These are phyloP conservation scores for Phytopythium helicoides DNA, from an alignment of 352 stramenopile species.

Conservation along the genomic window DNA sequence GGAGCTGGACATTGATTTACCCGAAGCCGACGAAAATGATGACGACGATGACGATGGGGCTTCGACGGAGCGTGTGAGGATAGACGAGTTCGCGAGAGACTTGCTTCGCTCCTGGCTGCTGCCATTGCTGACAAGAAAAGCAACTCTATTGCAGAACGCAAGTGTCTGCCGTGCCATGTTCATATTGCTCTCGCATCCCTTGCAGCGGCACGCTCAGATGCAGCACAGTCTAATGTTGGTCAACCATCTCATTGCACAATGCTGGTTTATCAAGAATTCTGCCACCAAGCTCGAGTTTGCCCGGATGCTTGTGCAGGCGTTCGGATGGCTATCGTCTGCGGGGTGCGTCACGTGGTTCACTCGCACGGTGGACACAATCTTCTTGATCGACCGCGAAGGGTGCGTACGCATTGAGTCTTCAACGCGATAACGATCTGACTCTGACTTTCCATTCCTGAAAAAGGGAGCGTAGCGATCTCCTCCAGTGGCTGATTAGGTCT, in stretches of 20 bases:
- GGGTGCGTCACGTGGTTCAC: slow-evolving; percentile 47
- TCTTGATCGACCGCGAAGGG: slow-evolving; percentile 61
- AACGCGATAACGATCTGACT: not conserved
- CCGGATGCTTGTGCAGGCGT: slow-evolving; percentile 52
- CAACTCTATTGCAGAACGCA: slow-evolving; percentile 48
- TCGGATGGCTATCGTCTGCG: slow-evolving; percentile 48
- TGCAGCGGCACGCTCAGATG: slow-evolving; percentile 57
- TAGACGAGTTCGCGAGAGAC: slow-evolving; percentile 50
- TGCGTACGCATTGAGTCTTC: slow-evolving; percentile 16
- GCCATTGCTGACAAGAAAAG: slow-evolving; percentile 41
- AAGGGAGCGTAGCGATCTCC: slow-evolving; percentile 44
- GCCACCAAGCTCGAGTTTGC: slow-evolving; percentile 47
- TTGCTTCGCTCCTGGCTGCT: slow-evolving; percentile 57
- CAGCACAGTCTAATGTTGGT: slow-evolving; percentile 36
- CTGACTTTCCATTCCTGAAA: not conserved
- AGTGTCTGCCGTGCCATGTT: slow-evolving; percentile 57
- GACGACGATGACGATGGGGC: slow-evolving; percentile 46
- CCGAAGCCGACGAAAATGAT: slow-evolving; percentile 15
- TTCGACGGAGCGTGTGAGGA: slow-evolving; percentile 47
- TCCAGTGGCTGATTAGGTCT: slow-evolving; percentile 39
- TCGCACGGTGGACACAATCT: slow-evolving; percentile 54
- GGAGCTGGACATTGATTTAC: slow-evolving; percentile 51
- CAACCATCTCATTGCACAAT: slow-evolving; percentile 62
- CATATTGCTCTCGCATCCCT: slow-evolving; percentile 62
- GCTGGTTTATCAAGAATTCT: slow-evolving; percentile 46